phyloP scores from a whole-genome alignment of 306 rosid species.

The Aeschynomene evenia region DNA sequence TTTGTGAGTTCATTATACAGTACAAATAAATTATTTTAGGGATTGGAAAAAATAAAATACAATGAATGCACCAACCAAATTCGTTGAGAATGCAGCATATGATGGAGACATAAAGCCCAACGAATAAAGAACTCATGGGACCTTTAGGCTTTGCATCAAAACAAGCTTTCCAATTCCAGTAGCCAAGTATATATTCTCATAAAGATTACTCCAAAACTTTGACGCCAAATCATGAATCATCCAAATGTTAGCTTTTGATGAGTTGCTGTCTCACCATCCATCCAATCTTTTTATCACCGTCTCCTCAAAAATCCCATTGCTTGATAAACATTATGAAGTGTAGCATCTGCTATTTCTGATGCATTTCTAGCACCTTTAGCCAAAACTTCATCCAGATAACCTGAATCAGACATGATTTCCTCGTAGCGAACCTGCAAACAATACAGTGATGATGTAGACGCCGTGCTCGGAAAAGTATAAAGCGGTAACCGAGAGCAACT shows the following conservation, averaged over 20 bases:
- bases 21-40: conserved; percentile 28
- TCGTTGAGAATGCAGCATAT: not conserved
- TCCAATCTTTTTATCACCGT: conserved; percentile 39
- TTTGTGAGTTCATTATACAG: conserved; percentile 6
- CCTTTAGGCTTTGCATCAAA: conserved; percentile 31
- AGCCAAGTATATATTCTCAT: conserved; percentile 38
- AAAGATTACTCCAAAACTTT: conserved; percentile 36
- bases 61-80: conserved; percentile 22
- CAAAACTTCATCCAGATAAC: conserved; percentile 78
- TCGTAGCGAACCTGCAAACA: conserved; percentile 70
- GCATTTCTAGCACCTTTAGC: conserved; percentile 83
- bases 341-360: conserved; percentile 69
- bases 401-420: conserved; percentile 78
- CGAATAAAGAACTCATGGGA: conserved; percentile 31
- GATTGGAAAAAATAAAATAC: not conserved
- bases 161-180: conserved; percentile 37
- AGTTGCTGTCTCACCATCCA: conserved; percentile 43
- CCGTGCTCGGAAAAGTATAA: conserved; percentile 13
- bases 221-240: conserved; percentile 35
- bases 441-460: not conserved
- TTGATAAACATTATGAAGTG: conserved; percentile 75
- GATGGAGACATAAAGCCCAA: conserved; percentile 3
- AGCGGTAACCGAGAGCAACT: not conserved
- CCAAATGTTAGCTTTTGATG: conserved; percentile 43
- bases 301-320: conserved; percentile 89